phyloP scores from a whole-genome alignment of 1,284 basidiomycete species.

The Schizopora paradoxa region DNA sequence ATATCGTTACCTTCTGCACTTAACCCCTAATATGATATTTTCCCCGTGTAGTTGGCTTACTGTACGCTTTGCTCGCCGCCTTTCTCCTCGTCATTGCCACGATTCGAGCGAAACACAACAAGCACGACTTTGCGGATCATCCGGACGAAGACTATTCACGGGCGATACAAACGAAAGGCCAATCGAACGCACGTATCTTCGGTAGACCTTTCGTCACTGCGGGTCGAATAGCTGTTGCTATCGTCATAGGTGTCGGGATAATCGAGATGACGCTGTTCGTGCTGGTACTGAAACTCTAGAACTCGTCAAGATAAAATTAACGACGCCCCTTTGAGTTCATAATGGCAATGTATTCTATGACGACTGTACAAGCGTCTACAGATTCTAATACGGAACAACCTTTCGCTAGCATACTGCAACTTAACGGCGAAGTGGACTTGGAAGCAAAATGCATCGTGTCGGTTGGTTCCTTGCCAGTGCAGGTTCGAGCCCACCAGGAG shows the following conservation, averaged over 20 bases:
- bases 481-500: too few species aligned
- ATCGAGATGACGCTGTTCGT: conserved; percentile 64
- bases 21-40: conserved; percentile 8
- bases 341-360: too few species aligned
- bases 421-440: too few species aligned
- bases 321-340: too few species aligned
- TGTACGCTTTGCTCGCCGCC: conserved; percentile 61
- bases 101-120: conserved; percentile 56
- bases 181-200: conserved; percentile 54
- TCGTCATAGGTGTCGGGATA: conserved; percentile 54
- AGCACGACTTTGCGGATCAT: conserved; percentile 69
- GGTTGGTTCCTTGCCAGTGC: too few species aligned
- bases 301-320: too few species aligned
- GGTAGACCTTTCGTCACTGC: conserved; percentile 78
- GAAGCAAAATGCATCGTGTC: too few species aligned
- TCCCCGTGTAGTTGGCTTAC: conserved; percentile 52
- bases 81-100: conserved; percentile 58
- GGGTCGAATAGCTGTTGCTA: conserved; percentile 63
- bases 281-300: conserved; percentile 39
- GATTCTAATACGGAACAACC: too few species aligned
- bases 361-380: too few species aligned
- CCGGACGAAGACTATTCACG: conserved; percentile 27
- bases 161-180: conserved; percentile 47
- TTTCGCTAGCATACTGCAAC: too few species aligned
- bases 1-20: conserved; percentile 9